Conservation (phyloP, 164 flowering plant genomes). For the Sedum album region DNA sequence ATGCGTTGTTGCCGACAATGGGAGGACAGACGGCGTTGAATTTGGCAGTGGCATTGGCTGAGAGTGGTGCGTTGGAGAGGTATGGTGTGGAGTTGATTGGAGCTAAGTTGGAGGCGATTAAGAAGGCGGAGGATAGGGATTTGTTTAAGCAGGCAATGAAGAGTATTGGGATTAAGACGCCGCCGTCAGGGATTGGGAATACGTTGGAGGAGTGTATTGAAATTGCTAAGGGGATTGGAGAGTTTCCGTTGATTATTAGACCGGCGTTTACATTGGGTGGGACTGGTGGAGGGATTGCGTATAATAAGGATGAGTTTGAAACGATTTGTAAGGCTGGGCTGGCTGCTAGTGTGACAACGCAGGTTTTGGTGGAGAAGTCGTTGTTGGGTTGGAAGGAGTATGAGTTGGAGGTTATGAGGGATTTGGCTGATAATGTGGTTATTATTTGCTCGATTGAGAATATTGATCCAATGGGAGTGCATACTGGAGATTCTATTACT, state of each 20-base stretch:
- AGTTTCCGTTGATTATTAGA: constrained; percentile 79
- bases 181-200: constrained; percentile 83
- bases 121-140: constrained; percentile 78
- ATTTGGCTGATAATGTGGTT: constrained; percentile 93
- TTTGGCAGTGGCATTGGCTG: constrained; percentile 85
- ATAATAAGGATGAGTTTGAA: constrained; percentile 42
- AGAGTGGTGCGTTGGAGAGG: constrained; percentile 63
- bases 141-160: constrained; percentile 92
- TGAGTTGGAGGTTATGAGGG: constrained; percentile 97
- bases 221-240: constrained; percentile 67
- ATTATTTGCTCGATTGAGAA: constrained; percentile 95
- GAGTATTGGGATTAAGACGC: constrained; percentile 78
- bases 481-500: constrained; percentile 91
- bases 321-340: constrained; percentile 83
- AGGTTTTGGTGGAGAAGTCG: constrained; percentile 94
- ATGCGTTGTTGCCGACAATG: constrained; percentile 96
- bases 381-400: constrained; percentile 98
- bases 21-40: constrained; percentile 97
- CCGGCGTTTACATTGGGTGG: constrained; percentile 94
- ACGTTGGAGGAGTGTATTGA: constrained; percentile 74
- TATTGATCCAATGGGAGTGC: constrained; percentile 94
- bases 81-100: constrained; percentile 88
- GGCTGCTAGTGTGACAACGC: constrained; percentile 78
- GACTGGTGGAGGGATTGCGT: constrained; percentile 76
- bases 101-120: constrained; percentile 88